Percentiles rank a stretch among this genome's conserved stretches.
phyloP scores from a whole-genome alignment of 2,329 filamentous ascomycete species.

The Colletotrichum tanaceti region DNA sequence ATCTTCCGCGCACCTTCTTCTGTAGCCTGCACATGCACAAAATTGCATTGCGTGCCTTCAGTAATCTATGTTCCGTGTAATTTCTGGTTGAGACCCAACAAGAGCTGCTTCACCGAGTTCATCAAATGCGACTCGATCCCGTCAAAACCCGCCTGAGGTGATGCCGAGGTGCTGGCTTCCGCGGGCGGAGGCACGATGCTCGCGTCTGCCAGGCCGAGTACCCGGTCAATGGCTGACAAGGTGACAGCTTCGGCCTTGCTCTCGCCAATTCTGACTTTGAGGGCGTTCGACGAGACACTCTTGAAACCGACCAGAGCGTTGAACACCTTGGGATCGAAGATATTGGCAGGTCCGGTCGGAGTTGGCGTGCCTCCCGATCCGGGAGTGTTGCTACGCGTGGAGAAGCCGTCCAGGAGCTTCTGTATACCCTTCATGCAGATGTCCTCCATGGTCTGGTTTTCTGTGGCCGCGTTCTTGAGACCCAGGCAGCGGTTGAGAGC shows the following conservation, averaged over 20 bases:
- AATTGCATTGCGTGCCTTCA: not conserved
- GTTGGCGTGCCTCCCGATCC: conserved; percentile 45
- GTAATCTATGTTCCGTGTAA: conserved; percentile 40
- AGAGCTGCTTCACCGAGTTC: conserved; percentile 53
- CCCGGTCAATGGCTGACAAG: conserved; percentile 63
- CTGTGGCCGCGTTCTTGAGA: conserved; percentile 57
- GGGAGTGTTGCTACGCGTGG: conserved; percentile 49
- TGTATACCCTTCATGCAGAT: conserved; percentile 59
- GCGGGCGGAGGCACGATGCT: conserved; percentile 53
- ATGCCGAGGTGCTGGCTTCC: conserved; percentile 31
- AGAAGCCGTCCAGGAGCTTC: conserved; percentile 58
- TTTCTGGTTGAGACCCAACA: conserved; percentile 56
- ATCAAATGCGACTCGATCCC: conserved; percentile 56
- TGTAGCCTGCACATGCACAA: not conserved
- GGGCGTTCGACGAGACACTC: conserved; percentile 56
- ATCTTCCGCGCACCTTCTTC: not conserved
- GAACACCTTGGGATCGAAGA: conserved; percentile 55
- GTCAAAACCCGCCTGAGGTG: conserved; percentile 48
- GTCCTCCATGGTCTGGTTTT: conserved; percentile 59
- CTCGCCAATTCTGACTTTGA: conserved; percentile 55
- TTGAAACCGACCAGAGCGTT: conserved; percentile 59
- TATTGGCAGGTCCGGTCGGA: conserved; percentile 35
- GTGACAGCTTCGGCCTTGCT: conserved; percentile 59
- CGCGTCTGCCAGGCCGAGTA: conserved; percentile 59
- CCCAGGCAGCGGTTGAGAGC: conserved; percentile 64